Percentiles rank a stretch among this genome's conserved stretches.
Evolutionary conservation across 106 monocot genomes (phyloP).

Genomic region (Gastrodia elata): DNA sequence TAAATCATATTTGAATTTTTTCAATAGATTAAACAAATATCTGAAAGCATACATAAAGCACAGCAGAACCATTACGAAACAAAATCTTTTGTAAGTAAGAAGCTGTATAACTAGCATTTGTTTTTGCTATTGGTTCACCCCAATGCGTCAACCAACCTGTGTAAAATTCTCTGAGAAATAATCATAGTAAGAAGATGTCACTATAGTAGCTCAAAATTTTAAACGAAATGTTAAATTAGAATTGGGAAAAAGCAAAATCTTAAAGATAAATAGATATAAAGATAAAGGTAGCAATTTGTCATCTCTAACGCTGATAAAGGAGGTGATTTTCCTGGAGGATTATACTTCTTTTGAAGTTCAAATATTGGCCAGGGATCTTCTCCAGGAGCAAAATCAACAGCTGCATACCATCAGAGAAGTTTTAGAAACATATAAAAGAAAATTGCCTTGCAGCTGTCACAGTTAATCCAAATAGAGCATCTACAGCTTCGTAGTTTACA

Average conservation of each 20-base stretch:
- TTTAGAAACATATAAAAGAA: conserved; percentile 5
- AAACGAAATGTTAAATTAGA: background rate
- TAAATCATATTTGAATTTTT: background rate
- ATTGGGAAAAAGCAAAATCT: background rate
- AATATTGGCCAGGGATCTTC: conserved; percentile 79
- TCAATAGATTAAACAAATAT: background rate
- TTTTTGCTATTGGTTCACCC: conserved; percentile 68
- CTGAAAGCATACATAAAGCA: conserved; percentile 73
- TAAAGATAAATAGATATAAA: background rate
- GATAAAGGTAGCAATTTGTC: background rate
- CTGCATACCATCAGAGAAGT: conserved; percentile 27
- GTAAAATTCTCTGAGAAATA: conserved; percentile 80
- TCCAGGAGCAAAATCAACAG: conserved; percentile 95
- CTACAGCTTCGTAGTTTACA: no score
- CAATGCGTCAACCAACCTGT: conserved; percentile 99
- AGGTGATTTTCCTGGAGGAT: conserved; percentile 88
- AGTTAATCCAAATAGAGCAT: background rate
- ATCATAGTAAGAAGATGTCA: conserved; percentile 9
- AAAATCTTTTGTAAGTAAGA: conserved; percentile 59
- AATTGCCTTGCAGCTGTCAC: background rate
- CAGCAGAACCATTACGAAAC: conserved; percentile 75
- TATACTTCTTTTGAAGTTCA: conserved; percentile 81
- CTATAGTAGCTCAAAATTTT: background rate
- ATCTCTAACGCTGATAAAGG: conserved; percentile 75
- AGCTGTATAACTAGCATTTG: conserved; percentile 58